Evolutionary conservation across 2,329 filamentous ascomycete species (phyloP).

Genomic region (Fusarium tupiense): DNA sequence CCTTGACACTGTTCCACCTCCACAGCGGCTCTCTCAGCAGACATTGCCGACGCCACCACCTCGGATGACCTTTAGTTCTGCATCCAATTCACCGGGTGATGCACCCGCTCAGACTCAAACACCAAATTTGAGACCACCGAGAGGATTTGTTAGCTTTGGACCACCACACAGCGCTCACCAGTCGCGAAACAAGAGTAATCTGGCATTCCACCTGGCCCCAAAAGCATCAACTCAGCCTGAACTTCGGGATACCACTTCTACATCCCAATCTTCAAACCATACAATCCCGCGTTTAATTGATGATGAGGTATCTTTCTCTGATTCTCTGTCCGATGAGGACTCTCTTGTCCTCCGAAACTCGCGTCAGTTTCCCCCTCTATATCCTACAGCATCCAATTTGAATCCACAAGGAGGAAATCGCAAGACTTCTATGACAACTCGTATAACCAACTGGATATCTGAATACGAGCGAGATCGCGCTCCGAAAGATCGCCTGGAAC

Average conservation of each 20-base stretch:
- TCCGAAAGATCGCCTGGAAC: constrained; percentile 29
- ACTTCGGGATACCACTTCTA: constrained; percentile 6
- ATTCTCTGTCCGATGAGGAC: constrained; percentile 43
- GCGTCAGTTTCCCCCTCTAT: constrained; percentile 46
- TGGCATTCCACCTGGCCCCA: neutral
- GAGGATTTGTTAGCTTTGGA: neutral
- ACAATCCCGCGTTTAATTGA: constrained; percentile 37
- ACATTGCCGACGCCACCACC: constrained; percentile 10
- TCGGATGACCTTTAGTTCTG: neutral
- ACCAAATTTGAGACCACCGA: neutral
- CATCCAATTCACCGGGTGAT: neutral
- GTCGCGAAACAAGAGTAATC: neutral
- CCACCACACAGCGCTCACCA: neutral
- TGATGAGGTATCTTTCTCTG: constrained; percentile 35
- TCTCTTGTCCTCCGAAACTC: constrained; percentile 44
- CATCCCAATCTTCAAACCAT: constrained; percentile 37
- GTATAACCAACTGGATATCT: constrained; percentile 49
- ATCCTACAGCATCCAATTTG: constrained; percentile 41
- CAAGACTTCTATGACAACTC: constrained; percentile 45
- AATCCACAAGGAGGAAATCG: constrained; percentile 35
- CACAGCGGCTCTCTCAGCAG: neutral
- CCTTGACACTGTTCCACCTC: constrained; percentile 8
- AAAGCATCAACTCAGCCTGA: neutral
- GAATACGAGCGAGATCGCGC: constrained; percentile 44
- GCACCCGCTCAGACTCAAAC: neutral